Conservation (phyloP, 139 green algal genomes). For the Coelastrella sp. region DNA sequence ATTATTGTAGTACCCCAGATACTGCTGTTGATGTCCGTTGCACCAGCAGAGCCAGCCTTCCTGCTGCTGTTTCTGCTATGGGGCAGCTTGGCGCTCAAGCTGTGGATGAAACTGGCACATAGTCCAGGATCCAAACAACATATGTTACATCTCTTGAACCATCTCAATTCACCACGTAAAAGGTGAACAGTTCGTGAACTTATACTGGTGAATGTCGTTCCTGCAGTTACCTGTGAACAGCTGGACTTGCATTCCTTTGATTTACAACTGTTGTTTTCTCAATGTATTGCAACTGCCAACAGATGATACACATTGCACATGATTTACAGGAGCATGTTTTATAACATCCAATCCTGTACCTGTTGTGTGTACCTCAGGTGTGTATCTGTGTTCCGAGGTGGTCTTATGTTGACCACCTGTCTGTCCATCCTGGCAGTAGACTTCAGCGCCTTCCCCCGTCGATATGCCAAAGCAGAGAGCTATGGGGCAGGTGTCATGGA, state of each 20-base stretch:
- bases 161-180: slow-evolving; percentile 34
- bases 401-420: slow-evolving; percentile 83
- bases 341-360: too few species aligned
- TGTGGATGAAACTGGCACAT: slow-evolving; percentile 41
- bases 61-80: slow-evolving; percentile 49
- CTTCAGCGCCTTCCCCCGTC: slow-evolving; percentile 85
- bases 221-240: neutral
- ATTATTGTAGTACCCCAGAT: slow-evolving; percentile 42
- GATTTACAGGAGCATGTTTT: neutral
- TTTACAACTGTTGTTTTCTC: too few species aligned
- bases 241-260: too few species aligned
- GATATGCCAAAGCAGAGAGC: slow-evolving; percentile 83
- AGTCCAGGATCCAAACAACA: slow-evolving; percentile 25
- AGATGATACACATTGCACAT: neutral
- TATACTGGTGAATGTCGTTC: too few species aligned
- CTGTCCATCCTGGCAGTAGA: slow-evolving; percentile 93
- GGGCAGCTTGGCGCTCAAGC: slow-evolving; percentile 46
- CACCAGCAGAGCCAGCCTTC: slow-evolving; percentile 21
- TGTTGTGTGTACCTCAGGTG: slow-evolving; percentile 51
- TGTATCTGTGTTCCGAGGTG: slow-evolving; percentile 72
- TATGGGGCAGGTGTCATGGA: slow-evolving; percentile 92
- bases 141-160: slow-evolving; percentile 24
- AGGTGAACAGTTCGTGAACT: too few species aligned
- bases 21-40: slow-evolving; percentile 38
- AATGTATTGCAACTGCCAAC: neutral